Base-by-base conservation (phyloP, 352 stramenopile species). In the Globisporangium apiculatum region DNA sequence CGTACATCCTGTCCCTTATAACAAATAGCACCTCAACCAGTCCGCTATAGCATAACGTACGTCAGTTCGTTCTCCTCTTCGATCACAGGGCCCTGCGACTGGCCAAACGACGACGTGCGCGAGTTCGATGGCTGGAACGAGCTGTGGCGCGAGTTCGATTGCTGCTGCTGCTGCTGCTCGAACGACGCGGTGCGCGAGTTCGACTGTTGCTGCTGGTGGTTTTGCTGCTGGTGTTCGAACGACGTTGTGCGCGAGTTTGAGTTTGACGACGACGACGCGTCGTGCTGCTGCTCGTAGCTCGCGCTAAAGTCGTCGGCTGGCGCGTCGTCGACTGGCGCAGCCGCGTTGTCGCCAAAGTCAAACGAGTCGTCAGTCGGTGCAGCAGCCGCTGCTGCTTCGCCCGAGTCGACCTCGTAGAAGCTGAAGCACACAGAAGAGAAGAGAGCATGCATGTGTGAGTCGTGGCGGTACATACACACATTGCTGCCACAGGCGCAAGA, bases 1-100 rank as follows among this genome's bases (percentile, higher is more conserved):
- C 24, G 24, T 31, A 2, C 3, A 31, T 31, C 24, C 24, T 31
- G 24, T 31, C 24, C 1, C 24, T 31, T 31, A 31, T 31, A 31
- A 31, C 24, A 31, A 31, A 31, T 31, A 31, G 24, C 24, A 31
- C 24, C 3, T 3, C 24, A 31, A 31, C 1, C 24, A 31, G 24
- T 31, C 24, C 24, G 24, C 24, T 31, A 31, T 3, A 31, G 24
- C 24, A 31, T 37, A 55, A 79, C 73, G 53, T 80, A 91, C 78
- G 78, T 87, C 49, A 91, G 67, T 57, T 91, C 80, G 47, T 91
- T 87, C 14, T 82, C 78, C 54, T 91, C 77, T 36, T 86, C 75
- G 36, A 89, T 58, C 10, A 67, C 72, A 14, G 76, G 76, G 48
- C 81, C 73, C 18, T 57, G 50, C 37, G 58, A 43, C 55, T 63